Conservation (phyloP, 2,329 filamentous ascomycete genomes). For the Erysiphe pulchra region DNA sequence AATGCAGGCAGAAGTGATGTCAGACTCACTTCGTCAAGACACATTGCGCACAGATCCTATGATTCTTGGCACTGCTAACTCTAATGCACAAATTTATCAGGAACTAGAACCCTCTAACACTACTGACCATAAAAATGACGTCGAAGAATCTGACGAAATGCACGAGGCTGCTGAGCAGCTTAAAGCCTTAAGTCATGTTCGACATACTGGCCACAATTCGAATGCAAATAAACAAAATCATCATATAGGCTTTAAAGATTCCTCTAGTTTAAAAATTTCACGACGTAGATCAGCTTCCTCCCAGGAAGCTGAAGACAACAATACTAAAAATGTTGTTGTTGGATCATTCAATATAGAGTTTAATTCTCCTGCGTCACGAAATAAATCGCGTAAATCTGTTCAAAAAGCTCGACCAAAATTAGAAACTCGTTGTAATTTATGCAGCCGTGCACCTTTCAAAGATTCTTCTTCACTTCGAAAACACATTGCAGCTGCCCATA, state of each 20-base stretch:
- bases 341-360: slow-evolving; percentile 11
- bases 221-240: slow-evolving; percentile 11
- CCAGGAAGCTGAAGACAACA: slow-evolving; percentile 16
- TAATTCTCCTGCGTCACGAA: slow-evolving; percentile 12
- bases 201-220: slow-evolving; percentile 25
- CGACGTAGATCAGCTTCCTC: slow-evolving; percentile 20
- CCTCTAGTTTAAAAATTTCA: slow-evolving; percentile 11
- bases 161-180: slow-evolving; percentile 41
- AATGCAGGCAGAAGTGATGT: slow-evolving; percentile 4
- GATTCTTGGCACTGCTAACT: slow-evolving; percentile 8
- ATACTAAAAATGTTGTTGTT: slow-evolving; percentile 15
- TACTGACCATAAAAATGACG: slow-evolving; percentile 19
- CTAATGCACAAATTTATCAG: slow-evolving; percentile 8
- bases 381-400: slow-evolving; percentile 12
- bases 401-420: slow-evolving; percentile 22
- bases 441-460: slow-evolving; percentile 39
- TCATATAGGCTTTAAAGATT: slow-evolving; percentile 11
- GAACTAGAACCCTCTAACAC: slow-evolving; percentile 7
- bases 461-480: slow-evolving; percentile 39
- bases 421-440: slow-evolving; percentile 33
- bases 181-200: slow-evolving; percentile 37
- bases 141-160: slow-evolving; percentile 42
- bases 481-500: slow-evolving; percentile 42
- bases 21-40: slow-evolving; percentile 4
- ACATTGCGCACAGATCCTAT: slow-evolving; percentile 7